Evolutionary conservation across 805 yeast genomes (phyloP), one percentile per base, ranked within the genome.

Genomic region (Ogataea pilisensis): DNA sequence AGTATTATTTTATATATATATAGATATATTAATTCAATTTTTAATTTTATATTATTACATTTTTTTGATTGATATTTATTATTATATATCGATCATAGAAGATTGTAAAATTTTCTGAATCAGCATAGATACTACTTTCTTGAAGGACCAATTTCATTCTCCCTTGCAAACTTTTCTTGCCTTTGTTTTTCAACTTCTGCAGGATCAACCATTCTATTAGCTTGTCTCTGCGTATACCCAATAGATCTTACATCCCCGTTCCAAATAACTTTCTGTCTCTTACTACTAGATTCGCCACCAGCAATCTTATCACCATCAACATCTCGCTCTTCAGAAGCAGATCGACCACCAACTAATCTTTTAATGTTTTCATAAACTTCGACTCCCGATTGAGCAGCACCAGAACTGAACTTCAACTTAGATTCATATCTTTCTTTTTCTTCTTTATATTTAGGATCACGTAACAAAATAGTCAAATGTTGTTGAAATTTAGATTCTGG

Each of bases 381-480:
- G 1, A 51, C 46, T 5, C 46, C 44, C 8, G 31, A 29, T 11
- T 29, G 31, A 20, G 55, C 37, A 31, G 50, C 43, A 12, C 56
- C 58, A 31, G 49, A 51, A 54, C 71, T 70, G 48, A 78, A 76
- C 57, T 82, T 82, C 16, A 68, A 60, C 57, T 82, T 82, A 17
- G 68, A 60, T 48, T 81, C 75, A 58, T 74, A 83, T 39, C 75
- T 72, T 31, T 70, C 75, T 53, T 78, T 80, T 58, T 87, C 88
- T 41, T 78, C 78, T 48, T 78, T 73, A 63, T 85, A 86, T 49
- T 76, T 69, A 3, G 96, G 95, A 60, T 90, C 95, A 34, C 90
- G 64, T 28, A 86, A 66, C 41, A 84, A 66, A 13, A 80, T 74
- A 44, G 76, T 74, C 49, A 90, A 67, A 58, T 91, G 97, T 45